Conservation (phyloP, 1,139 yeast species). For the Waltiozyma sp. region DNA sequence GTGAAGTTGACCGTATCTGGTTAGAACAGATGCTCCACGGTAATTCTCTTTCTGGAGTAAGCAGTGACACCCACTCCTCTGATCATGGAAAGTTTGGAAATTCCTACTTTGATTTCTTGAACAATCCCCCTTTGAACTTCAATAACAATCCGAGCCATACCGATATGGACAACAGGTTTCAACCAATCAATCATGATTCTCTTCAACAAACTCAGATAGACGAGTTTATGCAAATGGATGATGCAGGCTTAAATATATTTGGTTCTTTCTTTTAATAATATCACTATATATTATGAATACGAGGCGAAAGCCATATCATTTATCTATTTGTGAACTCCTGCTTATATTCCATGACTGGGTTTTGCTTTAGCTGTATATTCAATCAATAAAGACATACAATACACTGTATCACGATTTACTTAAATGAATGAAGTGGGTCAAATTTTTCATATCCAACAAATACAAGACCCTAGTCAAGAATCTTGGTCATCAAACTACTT, state of each 20-base stretch:
- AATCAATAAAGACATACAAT: too few relatives aligned
- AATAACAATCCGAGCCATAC: neutral
- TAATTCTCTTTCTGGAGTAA: neutral
- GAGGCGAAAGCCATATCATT: too few relatives aligned
- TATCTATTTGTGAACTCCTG: too few relatives aligned
- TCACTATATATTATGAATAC: too few relatives aligned
- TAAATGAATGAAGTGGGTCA: too few relatives aligned
- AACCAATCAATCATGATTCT: neutral
- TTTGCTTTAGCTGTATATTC: too few relatives aligned
- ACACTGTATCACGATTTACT: too few relatives aligned
- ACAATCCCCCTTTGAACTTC: neutral
- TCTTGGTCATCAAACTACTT: too few relatives aligned
- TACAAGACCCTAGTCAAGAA: too few relatives aligned
- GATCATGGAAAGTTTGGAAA: neutral
- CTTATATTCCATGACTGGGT: too few relatives aligned
- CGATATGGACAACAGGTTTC: neutral
- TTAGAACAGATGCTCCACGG: neutral
- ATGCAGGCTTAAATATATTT: neutral
- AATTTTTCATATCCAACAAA: too few relatives aligned
- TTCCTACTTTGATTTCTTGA: neutral
- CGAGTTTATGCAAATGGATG: neutral
- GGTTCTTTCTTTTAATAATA: neutral
- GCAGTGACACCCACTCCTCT: neutral
- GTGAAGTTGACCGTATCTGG: neutral
- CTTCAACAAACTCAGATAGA: neutral